Conservation (phyloP, 1,284 basidiomycete species). For the Mycena sp. region DNA sequence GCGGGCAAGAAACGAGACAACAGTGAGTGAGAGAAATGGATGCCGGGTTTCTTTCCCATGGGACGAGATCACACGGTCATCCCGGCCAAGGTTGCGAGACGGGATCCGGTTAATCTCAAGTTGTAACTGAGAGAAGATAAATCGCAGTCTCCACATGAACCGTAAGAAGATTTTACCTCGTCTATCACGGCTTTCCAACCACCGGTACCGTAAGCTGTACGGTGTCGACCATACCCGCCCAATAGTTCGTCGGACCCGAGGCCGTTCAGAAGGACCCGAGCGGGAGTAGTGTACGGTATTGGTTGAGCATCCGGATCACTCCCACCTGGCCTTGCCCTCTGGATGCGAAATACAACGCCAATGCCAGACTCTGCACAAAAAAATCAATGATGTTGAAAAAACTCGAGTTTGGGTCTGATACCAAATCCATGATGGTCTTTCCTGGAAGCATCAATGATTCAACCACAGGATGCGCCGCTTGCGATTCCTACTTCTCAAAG, state of each 20-base stretch:
- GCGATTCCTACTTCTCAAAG: constrained; percentile 64
- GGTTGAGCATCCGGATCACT: constrained; percentile 45
- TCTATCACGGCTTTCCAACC: constrained; percentile 81
- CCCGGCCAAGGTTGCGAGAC: constrained; percentile 89
- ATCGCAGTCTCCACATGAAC: neutral
- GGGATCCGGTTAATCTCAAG: constrained; percentile 94
- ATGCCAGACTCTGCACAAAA: constrained; percentile 80
- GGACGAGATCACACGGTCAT: constrained; percentile 91
- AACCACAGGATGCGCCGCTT: constrained; percentile 62
- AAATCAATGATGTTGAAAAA: neutral
- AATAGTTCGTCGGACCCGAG: constrained; percentile 96
- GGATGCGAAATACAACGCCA: constrained; percentile 94
- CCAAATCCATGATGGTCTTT: constrained; percentile 92
- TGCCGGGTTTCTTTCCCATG: constrained; percentile 92
- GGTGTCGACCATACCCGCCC: constrained; percentile 93
- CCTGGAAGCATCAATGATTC: constrained; percentile 85
- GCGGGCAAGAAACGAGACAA: constrained; percentile 78
- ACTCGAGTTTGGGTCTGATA: constrained; percentile 47
- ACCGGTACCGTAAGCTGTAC: constrained; percentile 73
- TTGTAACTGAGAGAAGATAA: constrained; percentile 74
- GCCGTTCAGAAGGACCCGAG: constrained; percentile 90
- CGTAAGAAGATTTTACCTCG: constrained; percentile 69
- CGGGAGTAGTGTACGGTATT: constrained; percentile 72
- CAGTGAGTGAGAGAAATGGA: constrained; percentile 85
- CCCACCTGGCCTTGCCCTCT: constrained; percentile 73